These are phyloP conservation scores for Colletotrichum chrysophilum DNA, from an alignment of 2,329 filamentous ascomycete genomes.

Conservation along the genomic window DNA sequence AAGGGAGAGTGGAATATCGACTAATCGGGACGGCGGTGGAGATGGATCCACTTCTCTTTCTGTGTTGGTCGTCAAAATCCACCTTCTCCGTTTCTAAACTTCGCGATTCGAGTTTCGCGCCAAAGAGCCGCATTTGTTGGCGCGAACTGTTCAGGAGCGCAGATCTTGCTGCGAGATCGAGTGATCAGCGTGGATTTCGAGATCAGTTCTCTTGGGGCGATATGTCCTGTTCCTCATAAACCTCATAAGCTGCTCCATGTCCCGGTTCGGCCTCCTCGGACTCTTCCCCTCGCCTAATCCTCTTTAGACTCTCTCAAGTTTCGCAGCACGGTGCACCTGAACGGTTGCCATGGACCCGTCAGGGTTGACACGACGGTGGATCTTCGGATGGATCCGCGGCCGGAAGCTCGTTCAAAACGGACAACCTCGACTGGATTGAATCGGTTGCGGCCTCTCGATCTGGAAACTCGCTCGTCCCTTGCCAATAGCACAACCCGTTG, in stretches of 20 bases:
- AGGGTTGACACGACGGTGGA: slow-evolving; percentile 4
- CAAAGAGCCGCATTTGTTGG: background rate
- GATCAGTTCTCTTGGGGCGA: background rate
- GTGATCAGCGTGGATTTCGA: background rate
- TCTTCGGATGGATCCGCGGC: background rate
- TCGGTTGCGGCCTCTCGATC: slow-evolving; percentile 6
- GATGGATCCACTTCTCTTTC: background rate
- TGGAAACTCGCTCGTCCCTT: background rate
- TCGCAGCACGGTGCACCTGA: background rate
- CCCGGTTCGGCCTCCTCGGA: background rate
- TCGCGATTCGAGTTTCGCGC: background rate
- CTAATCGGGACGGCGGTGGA: background rate
- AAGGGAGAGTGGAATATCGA: background rate
- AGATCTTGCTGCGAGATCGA: background rate
- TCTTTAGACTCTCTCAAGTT: background rate
- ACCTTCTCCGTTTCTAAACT: background rate
- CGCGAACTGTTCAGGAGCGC: background rate
- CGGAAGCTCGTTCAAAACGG: slow-evolving; percentile 2
- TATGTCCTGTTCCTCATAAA: background rate
- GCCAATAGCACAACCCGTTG: background rate
- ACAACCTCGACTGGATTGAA: background rate
- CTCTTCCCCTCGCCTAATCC: background rate
- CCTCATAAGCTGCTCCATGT: background rate
- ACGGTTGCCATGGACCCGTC: background rate
- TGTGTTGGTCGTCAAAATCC: background rate